Conservation (phyloP, 192 early-diverging fungal genomes). For the Linnemannia elongata region DNA sequence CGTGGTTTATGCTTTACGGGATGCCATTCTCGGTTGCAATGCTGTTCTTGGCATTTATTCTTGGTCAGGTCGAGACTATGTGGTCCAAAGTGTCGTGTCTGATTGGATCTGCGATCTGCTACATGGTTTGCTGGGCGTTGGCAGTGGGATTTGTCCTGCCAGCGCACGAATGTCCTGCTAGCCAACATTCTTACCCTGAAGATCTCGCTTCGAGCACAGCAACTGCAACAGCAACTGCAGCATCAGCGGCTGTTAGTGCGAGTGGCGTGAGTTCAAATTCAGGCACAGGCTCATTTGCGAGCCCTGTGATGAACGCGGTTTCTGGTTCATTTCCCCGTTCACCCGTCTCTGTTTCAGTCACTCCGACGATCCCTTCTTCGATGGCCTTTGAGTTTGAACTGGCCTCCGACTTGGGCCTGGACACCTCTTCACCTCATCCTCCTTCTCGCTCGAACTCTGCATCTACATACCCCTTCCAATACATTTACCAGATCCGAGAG, state of each 20-base stretch:
- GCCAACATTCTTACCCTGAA: not conserved
- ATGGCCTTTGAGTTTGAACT: conserved; percentile 35
- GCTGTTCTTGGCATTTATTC: conserved; percentile 29
- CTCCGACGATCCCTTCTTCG: not conserved
- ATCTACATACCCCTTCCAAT: not conserved
- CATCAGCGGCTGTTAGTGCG: not conserved
- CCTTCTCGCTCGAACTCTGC: not conserved
- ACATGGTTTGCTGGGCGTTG: conserved; percentile 41
- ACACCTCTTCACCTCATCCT: not conserved
- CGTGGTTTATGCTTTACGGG: conserved; percentile 37
- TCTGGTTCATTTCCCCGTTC: conserved; percentile 2
- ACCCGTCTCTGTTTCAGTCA: not conserved
- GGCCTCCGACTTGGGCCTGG: not conserved
- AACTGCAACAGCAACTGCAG: not conserved
- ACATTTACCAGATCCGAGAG: not conserved
- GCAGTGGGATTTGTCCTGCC: conserved; percentile 10
- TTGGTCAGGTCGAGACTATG: conserved; percentile 20
- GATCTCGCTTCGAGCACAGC: not conserved
- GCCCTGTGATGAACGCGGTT: not conserved
- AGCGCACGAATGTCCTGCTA: not conserved
- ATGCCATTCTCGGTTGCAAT: conserved; percentile 31
- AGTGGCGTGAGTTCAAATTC: not conserved
- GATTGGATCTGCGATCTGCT: conserved; percentile 29
- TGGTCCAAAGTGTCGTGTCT: conserved; percentile 37
- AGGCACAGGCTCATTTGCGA: not conserved